phyloP scores from a whole-genome alignment of 225 moss, liverwort and hornwort genomes.

The Polytrichum commune region DNA sequence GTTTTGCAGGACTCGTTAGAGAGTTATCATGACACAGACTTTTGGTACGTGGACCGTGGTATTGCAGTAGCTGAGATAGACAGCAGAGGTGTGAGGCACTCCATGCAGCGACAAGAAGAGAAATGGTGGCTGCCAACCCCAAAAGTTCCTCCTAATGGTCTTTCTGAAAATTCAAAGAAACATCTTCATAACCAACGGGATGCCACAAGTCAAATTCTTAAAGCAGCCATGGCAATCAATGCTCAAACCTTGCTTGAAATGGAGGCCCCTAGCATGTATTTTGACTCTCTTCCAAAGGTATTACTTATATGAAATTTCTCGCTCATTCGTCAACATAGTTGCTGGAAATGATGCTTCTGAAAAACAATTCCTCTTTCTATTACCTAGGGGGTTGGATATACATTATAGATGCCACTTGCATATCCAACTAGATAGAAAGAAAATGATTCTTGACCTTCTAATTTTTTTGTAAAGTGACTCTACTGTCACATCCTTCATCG shows the following conservation, averaged over 20 bases:
- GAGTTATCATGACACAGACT: constrained; percentile 74
- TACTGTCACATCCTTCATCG: too few relatives aligned
- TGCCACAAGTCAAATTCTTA: constrained; percentile 81
- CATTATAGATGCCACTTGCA: too few relatives aligned
- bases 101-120: constrained; percentile 93
- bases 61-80: constrained; percentile 69
- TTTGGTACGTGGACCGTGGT: constrained; percentile 95
- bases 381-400: too few relatives aligned
- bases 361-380: too few relatives aligned
- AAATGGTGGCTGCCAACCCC: constrained; percentile 99
- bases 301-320: neutral
- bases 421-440: too few relatives aligned
- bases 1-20: constrained; percentile 73
- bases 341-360: neutral
- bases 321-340: neutral
- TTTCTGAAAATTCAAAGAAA: constrained; percentile 73
- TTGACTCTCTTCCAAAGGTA: constrained; percentile 92
- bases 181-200: constrained; percentile 76
- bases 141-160: constrained; percentile 78
- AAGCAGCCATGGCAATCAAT: constrained; percentile 98
- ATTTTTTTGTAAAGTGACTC: too few relatives aligned
- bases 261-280: constrained; percentile 82
- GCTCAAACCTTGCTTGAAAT: constrained; percentile 82
- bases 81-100: constrained; percentile 57
- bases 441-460: too few relatives aligned